Conservation (phyloP, 495 filamentous ascomycete genomes). For the Xylaria flabelliformis region DNA sequence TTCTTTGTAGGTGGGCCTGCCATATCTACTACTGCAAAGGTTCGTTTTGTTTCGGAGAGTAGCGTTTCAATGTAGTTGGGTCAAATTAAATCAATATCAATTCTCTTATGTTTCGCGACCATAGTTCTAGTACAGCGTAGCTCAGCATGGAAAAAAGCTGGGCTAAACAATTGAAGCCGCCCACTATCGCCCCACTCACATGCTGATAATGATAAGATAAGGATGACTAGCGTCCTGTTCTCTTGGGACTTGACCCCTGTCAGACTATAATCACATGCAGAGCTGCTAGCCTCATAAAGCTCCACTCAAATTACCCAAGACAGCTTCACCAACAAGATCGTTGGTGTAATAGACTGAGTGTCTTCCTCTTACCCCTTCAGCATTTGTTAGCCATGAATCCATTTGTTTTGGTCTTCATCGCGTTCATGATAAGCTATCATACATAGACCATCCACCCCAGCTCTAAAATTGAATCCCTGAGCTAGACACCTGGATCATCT, state of each 20-base stretch:
- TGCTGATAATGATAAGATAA: slow-evolving; percentile 17
- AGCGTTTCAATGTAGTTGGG: background rate
- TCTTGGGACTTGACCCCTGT: background rate
- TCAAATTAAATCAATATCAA: background rate
- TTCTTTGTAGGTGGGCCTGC: slow-evolving; percentile 20
- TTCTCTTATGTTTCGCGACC: background rate
- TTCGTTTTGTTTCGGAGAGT: background rate
- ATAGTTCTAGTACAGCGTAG: background rate
- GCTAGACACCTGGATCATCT: background rate
- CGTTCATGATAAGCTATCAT: background rate
- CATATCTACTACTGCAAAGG: background rate
- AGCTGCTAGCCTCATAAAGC: background rate
- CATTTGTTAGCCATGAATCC: background rate
- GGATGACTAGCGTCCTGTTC: background rate
- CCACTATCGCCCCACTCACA: slow-evolving; percentile 17
- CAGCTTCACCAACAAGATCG: background rate
- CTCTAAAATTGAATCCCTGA: background rate
- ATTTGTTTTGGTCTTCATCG: background rate
- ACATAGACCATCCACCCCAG: background rate
- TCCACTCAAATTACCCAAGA: background rate
- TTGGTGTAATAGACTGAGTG: background rate
- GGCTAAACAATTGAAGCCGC: slow-evolving; percentile 4
- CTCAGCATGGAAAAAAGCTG: slow-evolving; percentile 15
- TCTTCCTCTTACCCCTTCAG: background rate
- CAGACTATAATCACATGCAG: background rate